Evolutionary conservation across 352 stramenopile genomes (phyloP).

Genomic region (Phytophthora colocasiae): DNA sequence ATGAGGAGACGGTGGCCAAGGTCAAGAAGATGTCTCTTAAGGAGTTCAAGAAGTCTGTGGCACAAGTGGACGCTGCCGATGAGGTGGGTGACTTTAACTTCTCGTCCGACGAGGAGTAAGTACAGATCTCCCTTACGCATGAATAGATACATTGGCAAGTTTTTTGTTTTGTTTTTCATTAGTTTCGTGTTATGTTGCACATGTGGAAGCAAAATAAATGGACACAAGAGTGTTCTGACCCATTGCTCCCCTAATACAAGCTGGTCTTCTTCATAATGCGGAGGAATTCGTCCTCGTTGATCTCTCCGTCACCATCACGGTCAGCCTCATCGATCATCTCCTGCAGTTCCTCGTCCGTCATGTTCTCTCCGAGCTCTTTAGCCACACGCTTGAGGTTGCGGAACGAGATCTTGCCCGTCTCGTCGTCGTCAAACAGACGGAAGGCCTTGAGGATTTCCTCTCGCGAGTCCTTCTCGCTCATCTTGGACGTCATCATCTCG

Average conservation of each 20-base stretch:
- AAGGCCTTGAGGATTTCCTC: constrained; percentile 99
- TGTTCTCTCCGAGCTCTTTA: constrained; percentile 97
- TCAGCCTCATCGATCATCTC: constrained; percentile 99
- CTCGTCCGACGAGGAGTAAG: constrained; percentile 74
- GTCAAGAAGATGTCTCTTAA: constrained; percentile 87
- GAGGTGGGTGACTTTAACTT: constrained; percentile 84
- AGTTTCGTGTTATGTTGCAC: constrained; percentile 19
- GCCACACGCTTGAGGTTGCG: constrained; percentile 97
- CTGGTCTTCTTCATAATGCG: constrained; percentile 98
- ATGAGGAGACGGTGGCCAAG: constrained; percentile 73
- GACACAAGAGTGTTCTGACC: background rate
- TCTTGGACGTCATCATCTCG: constrained; percentile 98
- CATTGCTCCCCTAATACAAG: constrained; percentile 55
- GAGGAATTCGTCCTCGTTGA: constrained; percentile 97
- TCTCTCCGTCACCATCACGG: constrained; percentile 95
- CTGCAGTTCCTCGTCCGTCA: constrained; percentile 97
- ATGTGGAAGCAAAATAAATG: background rate
- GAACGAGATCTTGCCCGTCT: constrained; percentile 97
- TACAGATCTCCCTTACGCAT: constrained; percentile 8
- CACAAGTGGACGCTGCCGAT: constrained; percentile 71
- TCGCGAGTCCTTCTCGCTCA: constrained; percentile 96
- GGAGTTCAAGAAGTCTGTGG: constrained; percentile 83
- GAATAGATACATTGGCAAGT: constrained; percentile 23
- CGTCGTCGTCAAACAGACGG: constrained; percentile 97
- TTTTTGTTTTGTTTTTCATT: constrained; percentile 17